These are phyloP conservation scores for Aureobasidium sp. DNA, from an alignment of 2,329 filamentous ascomycete species.

Conservation along the genomic window DNA sequence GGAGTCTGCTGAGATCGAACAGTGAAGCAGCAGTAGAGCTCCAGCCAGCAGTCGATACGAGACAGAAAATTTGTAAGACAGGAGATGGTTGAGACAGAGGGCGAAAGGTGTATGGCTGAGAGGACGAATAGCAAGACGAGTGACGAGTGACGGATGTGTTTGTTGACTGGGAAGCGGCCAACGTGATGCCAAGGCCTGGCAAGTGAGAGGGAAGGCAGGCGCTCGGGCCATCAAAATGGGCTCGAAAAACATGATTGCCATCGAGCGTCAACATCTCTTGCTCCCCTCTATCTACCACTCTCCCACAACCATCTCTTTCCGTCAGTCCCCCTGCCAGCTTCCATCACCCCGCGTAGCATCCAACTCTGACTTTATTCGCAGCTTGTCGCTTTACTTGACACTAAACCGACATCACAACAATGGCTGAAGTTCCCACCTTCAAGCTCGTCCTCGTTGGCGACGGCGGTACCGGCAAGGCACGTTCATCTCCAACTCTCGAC, in stretches of 20 bases:
- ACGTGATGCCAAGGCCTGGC: not conserved
- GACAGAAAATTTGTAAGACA: not conserved
- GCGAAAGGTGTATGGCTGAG: not conserved
- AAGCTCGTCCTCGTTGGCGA: constrained; percentile 99
- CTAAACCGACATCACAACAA: constrained; percentile 30
- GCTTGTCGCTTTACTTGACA: not conserved
- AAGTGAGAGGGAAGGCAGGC: not conserved
- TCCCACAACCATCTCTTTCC: not conserved
- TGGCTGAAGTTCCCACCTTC: constrained; percentile 79
- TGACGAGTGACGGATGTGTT: not conserved
- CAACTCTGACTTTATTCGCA: not conserved
- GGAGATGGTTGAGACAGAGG: not conserved
- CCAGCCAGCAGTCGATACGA: not conserved
- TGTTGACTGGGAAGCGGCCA: not conserved
- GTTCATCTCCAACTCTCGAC: constrained; percentile 25
- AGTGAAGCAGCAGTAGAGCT: not conserved
- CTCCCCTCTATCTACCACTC: not conserved
- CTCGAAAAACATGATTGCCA: not conserved
- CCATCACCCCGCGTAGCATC: not conserved
- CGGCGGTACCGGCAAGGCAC: constrained; percentile 98
- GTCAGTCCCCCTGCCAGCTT: not conserved
- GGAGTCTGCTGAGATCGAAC: not conserved
- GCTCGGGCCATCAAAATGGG: not conserved
- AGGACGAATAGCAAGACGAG: not conserved
- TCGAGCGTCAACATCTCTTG: not conserved